phyloP scores from a whole-genome alignment of 345 rosid genomes.

The Salix arbutifolia region DNA sequence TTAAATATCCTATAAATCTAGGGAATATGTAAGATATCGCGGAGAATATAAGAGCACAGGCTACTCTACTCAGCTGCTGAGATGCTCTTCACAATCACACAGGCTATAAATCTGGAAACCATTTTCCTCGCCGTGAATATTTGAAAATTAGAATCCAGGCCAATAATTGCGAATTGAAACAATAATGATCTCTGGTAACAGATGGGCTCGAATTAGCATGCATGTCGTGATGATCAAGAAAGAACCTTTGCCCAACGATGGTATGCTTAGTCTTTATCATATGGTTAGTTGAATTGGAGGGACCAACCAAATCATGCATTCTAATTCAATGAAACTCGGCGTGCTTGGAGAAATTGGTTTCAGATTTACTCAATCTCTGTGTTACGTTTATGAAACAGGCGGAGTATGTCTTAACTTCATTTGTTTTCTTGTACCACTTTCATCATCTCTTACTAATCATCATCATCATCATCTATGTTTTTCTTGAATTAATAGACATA shows the following conservation, averaged over 20 bases:
- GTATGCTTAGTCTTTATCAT: conserved; percentile 13
- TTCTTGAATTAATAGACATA: no score
- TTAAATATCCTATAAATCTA: no score
- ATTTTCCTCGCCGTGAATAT: neutral
- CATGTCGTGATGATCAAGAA: conserved; percentile 5
- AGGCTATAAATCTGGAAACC: no score
- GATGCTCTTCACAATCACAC: no score
- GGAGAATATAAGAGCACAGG: no score
- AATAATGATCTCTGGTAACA: neutral
- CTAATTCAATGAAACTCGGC: conserved; percentile 8
- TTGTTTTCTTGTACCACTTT: conserved; percentile 6
- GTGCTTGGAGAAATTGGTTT: conserved; percentile 13
- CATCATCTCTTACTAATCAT: conserved; percentile 1
- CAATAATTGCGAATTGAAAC: neutral
- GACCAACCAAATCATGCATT: conserved; percentile 19
- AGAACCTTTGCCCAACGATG: neutral
- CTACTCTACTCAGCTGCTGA: no score
- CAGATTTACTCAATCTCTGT: conserved; percentile 30
- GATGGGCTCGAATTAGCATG: conserved; percentile 11
- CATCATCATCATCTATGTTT: no score
- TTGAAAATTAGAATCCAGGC: neutral
- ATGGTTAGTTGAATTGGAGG: conserved; percentile 22
- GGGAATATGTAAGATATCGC: no score
- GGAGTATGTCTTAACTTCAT: conserved; percentile 14
- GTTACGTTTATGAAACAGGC: conserved; percentile 20